Evolutionary conservation across 2,329 filamentous ascomycete genomes (phyloP), one percentile per base, ranked within the genome.

Genomic region (Neoascochyta sp.): DNA sequence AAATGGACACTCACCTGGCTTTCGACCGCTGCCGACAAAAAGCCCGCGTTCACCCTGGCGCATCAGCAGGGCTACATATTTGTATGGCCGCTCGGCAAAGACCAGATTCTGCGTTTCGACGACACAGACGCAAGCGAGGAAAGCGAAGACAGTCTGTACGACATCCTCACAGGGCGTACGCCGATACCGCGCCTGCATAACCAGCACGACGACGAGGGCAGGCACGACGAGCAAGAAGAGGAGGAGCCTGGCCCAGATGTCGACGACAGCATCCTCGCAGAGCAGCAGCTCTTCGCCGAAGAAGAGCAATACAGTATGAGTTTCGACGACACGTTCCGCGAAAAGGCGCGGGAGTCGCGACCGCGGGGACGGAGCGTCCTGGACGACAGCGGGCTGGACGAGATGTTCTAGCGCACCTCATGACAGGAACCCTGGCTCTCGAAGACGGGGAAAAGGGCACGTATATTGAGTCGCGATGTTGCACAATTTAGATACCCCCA

Each of bases 121-220:
- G 45, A 31, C 1, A 43, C 48, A 4, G 52, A 62, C 8, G 39
- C 29, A 13, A 62, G 54, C 16, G 61, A 66, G 5, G 58, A 57
- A 4, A 66, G 62, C 29, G 67, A 71, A 16, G 69, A 73, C 39
- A 70, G 66, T 22, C 41, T 73, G 14, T 67, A 66, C 27, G 67
- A 71, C 14, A 65, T 71, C 5, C 46, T 73, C 9, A 68, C 67
- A 1, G 69, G 69, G 0, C 47, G 64, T n/a, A 70, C 62, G 24
- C 63, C 65, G 2, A 44, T 66, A 21, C 65, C 63, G 9, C 53
- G 47, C 9, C 22, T 54, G 13, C 34, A 40, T 12, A 41, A 50
- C 8, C 37, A 32, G 14, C 31, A 31, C 7, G 39, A 32, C n/a
- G 28, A 26, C 21, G 27, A 31, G 8, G n/a, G n/a, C n/a, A n/a